Percentiles rank a stretch among this genome's conserved stretches.
These are phyloP conservation scores for Colletotrichum phormii DNA, from an alignment of 2,329 filamentous ascomycete species.

Conservation along the genomic window DNA sequence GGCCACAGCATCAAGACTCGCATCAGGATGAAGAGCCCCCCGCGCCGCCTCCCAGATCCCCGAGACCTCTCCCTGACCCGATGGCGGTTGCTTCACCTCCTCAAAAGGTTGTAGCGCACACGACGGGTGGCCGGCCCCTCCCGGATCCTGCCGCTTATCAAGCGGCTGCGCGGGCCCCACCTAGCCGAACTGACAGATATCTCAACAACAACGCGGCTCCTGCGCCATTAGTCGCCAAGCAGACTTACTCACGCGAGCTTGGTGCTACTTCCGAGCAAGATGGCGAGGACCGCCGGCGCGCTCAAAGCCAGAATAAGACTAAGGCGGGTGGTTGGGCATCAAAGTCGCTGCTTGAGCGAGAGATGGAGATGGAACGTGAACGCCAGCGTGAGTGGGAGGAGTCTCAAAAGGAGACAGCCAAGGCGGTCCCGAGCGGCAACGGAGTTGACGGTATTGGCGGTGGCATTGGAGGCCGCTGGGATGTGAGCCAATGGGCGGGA, in stretches of 20 bases:
- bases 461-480: conserved; percentile 78
- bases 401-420: conserved; percentile 73
- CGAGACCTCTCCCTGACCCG: conserved; percentile 57
- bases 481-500: conserved; percentile 80
- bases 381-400: conserved; percentile 85
- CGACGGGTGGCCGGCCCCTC: conserved; percentile 62
- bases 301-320: conserved; percentile 68
- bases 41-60: conserved; percentile 44
- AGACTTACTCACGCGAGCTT: conserved; percentile 67
- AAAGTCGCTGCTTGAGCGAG: conserved; percentile 79
- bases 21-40: conserved; percentile 40
- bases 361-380: conserved; percentile 84
- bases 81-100: conserved; percentile 41
- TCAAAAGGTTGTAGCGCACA: conserved; percentile 50
- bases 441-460: conserved; percentile 73
- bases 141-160: conserved; percentile 58
- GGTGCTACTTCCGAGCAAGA: conserved; percentile 71
- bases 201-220: conserved; percentile 67
- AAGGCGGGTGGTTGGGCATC: conserved; percentile 73
- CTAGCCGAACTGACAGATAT: conserved; percentile 68
- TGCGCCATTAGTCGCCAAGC: conserved; percentile 48
- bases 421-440: conserved; percentile 61
- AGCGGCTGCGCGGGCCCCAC: conserved; percentile 36
- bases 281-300: conserved; percentile 70
- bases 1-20: conserved; percentile 55